Base-by-base conservation (phyloP, 441 rosid genomes). In the Euphorbia celastroides region DNA sequence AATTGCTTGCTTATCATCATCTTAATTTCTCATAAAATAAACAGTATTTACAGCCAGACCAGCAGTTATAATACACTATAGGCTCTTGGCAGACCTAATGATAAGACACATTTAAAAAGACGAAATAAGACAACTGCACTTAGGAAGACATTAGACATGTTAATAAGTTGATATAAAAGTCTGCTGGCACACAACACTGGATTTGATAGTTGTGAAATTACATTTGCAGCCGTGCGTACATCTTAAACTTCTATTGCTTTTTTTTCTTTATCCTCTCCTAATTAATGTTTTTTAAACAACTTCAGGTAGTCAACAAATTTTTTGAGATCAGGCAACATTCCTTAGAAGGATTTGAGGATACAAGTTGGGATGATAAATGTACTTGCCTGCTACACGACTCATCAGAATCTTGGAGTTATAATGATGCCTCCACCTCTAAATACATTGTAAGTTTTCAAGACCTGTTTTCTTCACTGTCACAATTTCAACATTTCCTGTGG, bases 231-330 rank as follows among this genome's bases (percentile, higher is more conserved):
- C n/a, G n/a, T n/a, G n/a, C n/a, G n/a, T n/a, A n/a, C n/a, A n/a
- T n/a, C n/a, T n/a, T n/a, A n/a, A n/a, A n/a, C 23, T 17, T 31
- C 3, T 63, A 17, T 70, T 23, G 17, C 2, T 65, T 30, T 70
- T 28, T 28, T 23, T 46, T 70, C 25, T 50, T 46, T 11, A 8
- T 16, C 16, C 51, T 57, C 34, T 16, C 63, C 19, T 51, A 50
- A 19, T 28, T 28, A 65, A 44, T 59, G 38, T 68, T 67, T 57
- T 57, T 19, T 8, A n/a, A n/a, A 31, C 17, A 66, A 62, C 32
- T 59, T 31, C 83, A 95, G 98, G 87, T 92, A 78, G 75, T 86
- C 64, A 77, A 80, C 70, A 92, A 80, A 76, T 95, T 94, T 71
- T 83, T 73, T 74, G 88, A 70, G 78, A 87, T 92, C 64, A 85